phyloP scores from a whole-genome alignment of 257 asterid species.

The Ballota nigra region DNA sequence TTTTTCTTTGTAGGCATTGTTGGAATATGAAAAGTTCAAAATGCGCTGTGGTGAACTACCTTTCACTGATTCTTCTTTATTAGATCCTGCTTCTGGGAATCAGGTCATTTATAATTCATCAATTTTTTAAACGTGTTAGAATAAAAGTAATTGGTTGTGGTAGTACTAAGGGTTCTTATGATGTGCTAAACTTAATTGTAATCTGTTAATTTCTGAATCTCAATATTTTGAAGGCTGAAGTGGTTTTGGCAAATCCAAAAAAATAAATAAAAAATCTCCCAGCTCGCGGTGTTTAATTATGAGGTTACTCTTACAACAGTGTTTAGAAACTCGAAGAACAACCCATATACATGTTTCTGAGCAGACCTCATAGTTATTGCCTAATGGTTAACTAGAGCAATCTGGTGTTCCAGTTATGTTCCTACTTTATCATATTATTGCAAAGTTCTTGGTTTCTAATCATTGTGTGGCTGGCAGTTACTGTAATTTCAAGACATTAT shows the following conservation, averaged over 20 bases:
- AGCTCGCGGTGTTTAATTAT: background rate
- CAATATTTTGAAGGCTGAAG: background rate
- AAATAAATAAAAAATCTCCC: too few relatives aligned
- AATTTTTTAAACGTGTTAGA: background rate
- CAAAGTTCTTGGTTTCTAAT: slow-evolving; percentile 10
- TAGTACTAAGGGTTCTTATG: background rate
- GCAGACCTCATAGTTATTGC: background rate
- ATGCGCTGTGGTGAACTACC: slow-evolving; percentile 92
- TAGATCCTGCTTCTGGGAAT: slow-evolving; percentile 61
- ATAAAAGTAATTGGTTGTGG: background rate
- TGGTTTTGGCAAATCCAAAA: background rate
- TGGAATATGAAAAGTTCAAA: slow-evolving; percentile 87
- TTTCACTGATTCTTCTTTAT: slow-evolving; percentile 60
- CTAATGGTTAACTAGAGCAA: background rate
- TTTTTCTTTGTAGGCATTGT: slow-evolving; percentile 53
- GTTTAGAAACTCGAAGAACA: slow-evolving; percentile 4
- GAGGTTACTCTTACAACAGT: background rate
- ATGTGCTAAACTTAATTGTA: slow-evolving; percentile 1
- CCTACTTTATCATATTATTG: background rate
- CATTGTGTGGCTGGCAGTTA: background rate
- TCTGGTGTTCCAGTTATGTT: background rate
- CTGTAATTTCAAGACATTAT: background rate
- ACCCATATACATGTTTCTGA: slow-evolving; percentile 1
- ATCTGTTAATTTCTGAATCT: slow-evolving; percentile 5
- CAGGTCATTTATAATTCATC: slow-evolving; percentile 45